phyloP scores from a whole-genome alignment of 1,284 basidiomycete genomes.

The Porogramme epimiltina region DNA sequence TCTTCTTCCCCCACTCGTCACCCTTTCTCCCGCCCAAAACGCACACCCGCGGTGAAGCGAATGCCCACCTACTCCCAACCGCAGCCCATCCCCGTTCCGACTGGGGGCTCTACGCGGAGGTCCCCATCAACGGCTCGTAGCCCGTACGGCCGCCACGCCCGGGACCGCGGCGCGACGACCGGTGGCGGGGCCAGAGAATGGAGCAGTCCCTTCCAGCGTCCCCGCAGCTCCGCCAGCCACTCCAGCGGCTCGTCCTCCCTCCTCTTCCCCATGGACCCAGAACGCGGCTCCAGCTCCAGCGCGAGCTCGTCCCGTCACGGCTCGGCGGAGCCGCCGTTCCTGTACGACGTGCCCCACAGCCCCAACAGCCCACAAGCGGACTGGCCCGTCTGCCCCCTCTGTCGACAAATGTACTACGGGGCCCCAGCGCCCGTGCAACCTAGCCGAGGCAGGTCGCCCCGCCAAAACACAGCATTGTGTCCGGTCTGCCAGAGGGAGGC shows the following conservation, averaged over 20 bases:
- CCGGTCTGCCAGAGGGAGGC: neutral
- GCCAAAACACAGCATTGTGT: neutral
- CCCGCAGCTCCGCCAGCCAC: conserved; percentile 1
- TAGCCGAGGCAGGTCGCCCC: neutral
- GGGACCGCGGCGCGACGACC: conserved; percentile 1
- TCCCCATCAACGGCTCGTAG: conserved; percentile 7
- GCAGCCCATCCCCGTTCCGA: neutral
- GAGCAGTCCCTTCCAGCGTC: neutral
- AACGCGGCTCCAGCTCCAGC: conserved; percentile 2
- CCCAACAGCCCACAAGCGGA: neutral
- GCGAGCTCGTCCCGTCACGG: conserved; percentile 5
- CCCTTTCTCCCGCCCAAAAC: neutral
- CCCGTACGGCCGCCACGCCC: conserved; percentile 2
- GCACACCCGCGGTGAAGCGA: neutral
- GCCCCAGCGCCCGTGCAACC: neutral
- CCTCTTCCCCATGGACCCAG: conserved; percentile 20
- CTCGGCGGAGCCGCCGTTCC: neutral
- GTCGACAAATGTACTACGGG: conserved; percentile 7
- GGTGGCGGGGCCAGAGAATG: neutral
- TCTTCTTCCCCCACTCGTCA: conserved; percentile 3
- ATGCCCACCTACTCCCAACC: conserved; percentile 2
- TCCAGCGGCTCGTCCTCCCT: conserved; percentile 18
- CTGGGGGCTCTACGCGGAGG: neutral
- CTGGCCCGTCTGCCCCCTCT: conserved; percentile 6
- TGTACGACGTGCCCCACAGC: conserved; percentile 8